These are phyloP conservation scores for Neophaeococcomyces mojaviensis DNA, from an alignment of 2,329 filamentous ascomycete species.

Conservation along the genomic window DNA sequence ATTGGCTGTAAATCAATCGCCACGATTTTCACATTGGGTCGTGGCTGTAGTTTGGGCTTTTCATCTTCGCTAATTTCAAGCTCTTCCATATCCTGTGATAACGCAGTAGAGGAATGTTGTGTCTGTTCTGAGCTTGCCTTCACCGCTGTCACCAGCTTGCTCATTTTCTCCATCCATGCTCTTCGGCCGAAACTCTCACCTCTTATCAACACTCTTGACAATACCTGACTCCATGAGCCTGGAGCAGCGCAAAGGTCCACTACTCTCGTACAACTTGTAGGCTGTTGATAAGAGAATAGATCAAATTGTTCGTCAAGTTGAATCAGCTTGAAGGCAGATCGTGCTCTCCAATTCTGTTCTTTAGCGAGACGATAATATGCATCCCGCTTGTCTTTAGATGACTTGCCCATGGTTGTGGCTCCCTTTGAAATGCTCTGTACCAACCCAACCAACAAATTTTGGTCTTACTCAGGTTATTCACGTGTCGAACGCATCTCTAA, in stretches of 20 bases:
- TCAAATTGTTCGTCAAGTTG: constrained; percentile 96
- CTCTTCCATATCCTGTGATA: constrained; percentile 23
- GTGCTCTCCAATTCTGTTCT: constrained; percentile 95
- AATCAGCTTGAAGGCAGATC: constrained; percentile 93
- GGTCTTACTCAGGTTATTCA: too few relatives aligned
- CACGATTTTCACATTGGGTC: constrained; percentile 81
- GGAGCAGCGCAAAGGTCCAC: constrained; percentile 94
- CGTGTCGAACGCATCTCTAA: too few relatives aligned
- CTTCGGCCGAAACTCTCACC: constrained; percentile 80
- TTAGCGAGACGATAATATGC: constrained; percentile 97
- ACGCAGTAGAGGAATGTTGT: background rate
- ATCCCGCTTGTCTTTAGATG: constrained; percentile 97
- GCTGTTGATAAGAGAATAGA: constrained; percentile 59
- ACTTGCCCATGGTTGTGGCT: constrained; percentile 72
- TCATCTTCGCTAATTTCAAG: constrained; percentile 24
- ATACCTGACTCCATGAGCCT: constrained; percentile 93
- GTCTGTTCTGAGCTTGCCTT: constrained; percentile 44
- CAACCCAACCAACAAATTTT: background rate
- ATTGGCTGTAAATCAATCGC: constrained; percentile 95
- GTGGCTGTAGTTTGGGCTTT: constrained; percentile 36
- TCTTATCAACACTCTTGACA: constrained; percentile 87
- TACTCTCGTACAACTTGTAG: constrained; percentile 73
- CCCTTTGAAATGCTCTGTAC: background rate
- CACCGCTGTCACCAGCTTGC: constrained; percentile 33
- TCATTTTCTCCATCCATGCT: constrained; percentile 71